A percentile compares a stretch with the other conserved stretches of the same genome.
phyloP scores from a whole-genome alignment of 148 eudicot genomes.

The Fagopyrum tataricum region DNA sequence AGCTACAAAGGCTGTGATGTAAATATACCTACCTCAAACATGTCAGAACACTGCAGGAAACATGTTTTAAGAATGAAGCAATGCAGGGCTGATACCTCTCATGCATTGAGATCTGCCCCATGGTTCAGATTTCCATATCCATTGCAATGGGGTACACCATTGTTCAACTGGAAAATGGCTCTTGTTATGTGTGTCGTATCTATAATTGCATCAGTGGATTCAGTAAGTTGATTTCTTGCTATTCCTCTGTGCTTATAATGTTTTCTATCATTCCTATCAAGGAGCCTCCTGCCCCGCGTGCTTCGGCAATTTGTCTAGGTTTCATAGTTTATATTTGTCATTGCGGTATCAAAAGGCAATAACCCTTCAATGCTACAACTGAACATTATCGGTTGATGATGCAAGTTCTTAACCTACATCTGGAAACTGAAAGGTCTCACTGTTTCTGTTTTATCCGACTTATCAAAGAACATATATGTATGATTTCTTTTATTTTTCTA shows the following conservation, averaged over 20 bases:
- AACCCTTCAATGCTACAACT: neutral
- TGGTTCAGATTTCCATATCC: slow-evolving; percentile 99
- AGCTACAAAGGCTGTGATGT: slow-evolving; percentile 80
- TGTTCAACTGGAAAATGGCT: slow-evolving; percentile 89
- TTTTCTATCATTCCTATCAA: neutral
- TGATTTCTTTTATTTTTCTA: neutral
- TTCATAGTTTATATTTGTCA: neutral
- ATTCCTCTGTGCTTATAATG: slow-evolving; percentile 3
- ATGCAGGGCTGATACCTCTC: slow-evolving; percentile 88
- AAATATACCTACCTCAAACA: slow-evolving; percentile 72
- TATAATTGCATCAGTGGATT: slow-evolving; percentile 79
- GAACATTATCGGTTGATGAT: neutral
- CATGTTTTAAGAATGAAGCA: slow-evolving; percentile 75
- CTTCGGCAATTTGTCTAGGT: neutral
- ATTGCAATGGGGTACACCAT: slow-evolving; percentile 92
- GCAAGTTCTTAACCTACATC: neutral
- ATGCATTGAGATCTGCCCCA: slow-evolving; percentile 75
- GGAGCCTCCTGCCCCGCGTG: too few species aligned
- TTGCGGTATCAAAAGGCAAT: neutral
- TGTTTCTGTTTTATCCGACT: neutral
- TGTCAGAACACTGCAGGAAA: slow-evolving; percentile 77
- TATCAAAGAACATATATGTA: neutral
- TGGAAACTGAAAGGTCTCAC: slow-evolving; percentile 1
- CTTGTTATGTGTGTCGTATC: slow-evolving; percentile 94
- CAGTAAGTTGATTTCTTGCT: slow-evolving; percentile 44